These are phyloP conservation scores for Corynascus novoguineensis DNA, from an alignment of 495 filamentous ascomycete genomes.

Conservation along the genomic window DNA sequence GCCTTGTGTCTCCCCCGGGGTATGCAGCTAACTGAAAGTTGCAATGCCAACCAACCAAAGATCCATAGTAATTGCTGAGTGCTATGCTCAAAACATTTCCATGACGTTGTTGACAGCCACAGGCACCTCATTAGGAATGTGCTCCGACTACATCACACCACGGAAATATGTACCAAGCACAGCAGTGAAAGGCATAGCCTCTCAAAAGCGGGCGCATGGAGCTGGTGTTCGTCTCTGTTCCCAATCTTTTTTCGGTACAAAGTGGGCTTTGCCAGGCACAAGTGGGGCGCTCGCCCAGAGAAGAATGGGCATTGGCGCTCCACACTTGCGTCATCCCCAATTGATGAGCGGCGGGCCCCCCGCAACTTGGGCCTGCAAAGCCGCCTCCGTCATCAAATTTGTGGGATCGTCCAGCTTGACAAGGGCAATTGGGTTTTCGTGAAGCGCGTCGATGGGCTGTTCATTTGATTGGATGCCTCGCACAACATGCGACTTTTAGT, in stretches of 20 bases:
- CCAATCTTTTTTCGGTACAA: neutral
- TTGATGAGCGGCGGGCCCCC: neutral
- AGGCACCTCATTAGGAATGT: too few relatives aligned
- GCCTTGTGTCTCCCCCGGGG: too few relatives aligned
- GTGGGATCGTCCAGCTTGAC: conserved; percentile 13
- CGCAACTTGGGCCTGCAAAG: conserved; percentile 2
- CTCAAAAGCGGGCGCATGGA: too few relatives aligned
- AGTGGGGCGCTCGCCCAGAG: neutral
- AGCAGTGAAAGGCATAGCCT: too few relatives aligned
- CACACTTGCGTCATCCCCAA: conserved; percentile 10
- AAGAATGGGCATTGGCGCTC: neutral
- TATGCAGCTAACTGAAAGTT: neutral
- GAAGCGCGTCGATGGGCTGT: neutral
- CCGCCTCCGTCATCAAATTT: neutral
- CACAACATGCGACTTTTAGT: too few relatives aligned
- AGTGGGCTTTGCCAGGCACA: neutral
- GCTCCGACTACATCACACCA: too few relatives aligned
- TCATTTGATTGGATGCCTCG: neutral
- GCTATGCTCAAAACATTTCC: too few relatives aligned
- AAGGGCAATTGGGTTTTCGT: conserved; percentile 2
- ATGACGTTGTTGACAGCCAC: too few relatives aligned
- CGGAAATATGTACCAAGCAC: too few relatives aligned
- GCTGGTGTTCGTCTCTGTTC: neutral
- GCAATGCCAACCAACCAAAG: too few relatives aligned
- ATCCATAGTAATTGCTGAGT: too few relatives aligned